Evolutionary conservation across 768 basidiomycete species (phyloP).

Genomic region (Tylopilus felleus): DNA sequence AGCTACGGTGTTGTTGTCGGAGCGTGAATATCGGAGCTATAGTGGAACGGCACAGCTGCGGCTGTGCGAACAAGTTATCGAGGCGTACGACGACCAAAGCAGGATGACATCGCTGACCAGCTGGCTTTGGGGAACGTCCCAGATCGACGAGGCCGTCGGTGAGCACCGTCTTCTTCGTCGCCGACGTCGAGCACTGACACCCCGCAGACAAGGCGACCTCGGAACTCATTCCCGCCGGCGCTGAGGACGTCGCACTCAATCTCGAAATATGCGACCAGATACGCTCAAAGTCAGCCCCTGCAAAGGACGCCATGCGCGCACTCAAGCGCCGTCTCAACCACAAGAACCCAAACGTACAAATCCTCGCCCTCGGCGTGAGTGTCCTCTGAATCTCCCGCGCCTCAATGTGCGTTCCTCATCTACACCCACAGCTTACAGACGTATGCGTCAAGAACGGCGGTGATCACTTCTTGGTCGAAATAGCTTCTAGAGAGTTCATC

Average conservation of each 20-base stretch:
- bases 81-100: slow-evolving; percentile 14
- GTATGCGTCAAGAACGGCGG: slow-evolving; percentile 96
- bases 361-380: slow-evolving; percentile 81
- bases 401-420: slow-evolving; percentile 2
- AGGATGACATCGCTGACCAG: slow-evolving; percentile 59
- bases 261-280: slow-evolving; percentile 98
- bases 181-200: slow-evolving; percentile 26
- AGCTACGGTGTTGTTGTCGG: slow-evolving; percentile 11
- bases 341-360: slow-evolving; percentile 94
- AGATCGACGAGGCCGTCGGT: slow-evolving; percentile 84
- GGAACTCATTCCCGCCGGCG: slow-evolving; percentile 75
- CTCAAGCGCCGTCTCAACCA: slow-evolving; percentile 85
- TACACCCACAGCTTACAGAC: slow-evolving; percentile 66
- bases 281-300: slow-evolving; percentile 80
- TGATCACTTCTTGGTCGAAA: slow-evolving; percentile 80
- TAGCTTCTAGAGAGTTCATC: slow-evolving; percentile 88
- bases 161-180: slow-evolving; percentile 25
- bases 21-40: slow-evolving; percentile 15
- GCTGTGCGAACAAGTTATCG: slow-evolving; percentile 6
- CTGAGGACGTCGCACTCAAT: slow-evolving; percentile 88
- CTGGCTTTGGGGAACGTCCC: slow-evolving; percentile 79
- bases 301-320: slow-evolving; percentile 85
- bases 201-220: slow-evolving; percentile 88
- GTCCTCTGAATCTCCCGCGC: neutral
- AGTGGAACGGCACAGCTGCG: slow-evolving; percentile 19